A percentile compares a stretch with the other conserved stretches of the same genome.
These are phyloP conservation scores for Coprinopsis marcescibilis DNA, from an alignment of 768 basidiomycete genomes.

Conservation along the genomic window DNA sequence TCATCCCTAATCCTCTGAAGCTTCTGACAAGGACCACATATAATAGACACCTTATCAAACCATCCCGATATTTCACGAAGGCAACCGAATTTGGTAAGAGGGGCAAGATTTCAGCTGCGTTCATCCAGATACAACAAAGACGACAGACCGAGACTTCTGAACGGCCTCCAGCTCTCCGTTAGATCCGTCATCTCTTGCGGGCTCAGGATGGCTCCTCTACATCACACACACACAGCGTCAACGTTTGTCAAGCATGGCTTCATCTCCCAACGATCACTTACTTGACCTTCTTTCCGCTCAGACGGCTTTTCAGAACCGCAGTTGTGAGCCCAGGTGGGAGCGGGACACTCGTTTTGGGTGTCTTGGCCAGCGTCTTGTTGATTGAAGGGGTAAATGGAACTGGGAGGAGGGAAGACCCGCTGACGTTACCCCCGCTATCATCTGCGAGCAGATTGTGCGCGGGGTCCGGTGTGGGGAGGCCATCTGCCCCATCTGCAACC, in stretches of 20 bases:
- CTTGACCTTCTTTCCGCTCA: slow-evolving; percentile 70
- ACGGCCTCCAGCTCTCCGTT: slow-evolving; percentile 75
- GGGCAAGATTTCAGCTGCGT: slow-evolving; percentile 4
- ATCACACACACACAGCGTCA: slow-evolving; percentile 8
- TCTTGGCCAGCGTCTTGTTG: slow-evolving; percentile 44
- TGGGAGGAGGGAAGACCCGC: slow-evolving; percentile 35
- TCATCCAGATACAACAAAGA: slow-evolving; percentile 3
- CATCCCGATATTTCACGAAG: slow-evolving; percentile 10
- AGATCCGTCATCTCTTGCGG: slow-evolving; percentile 78
- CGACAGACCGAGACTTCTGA: slow-evolving; percentile 65
- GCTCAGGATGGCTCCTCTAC: slow-evolving; percentile 66
- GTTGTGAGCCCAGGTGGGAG: slow-evolving; percentile 60
- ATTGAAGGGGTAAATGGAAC: slow-evolving; percentile 66
- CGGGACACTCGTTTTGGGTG: slow-evolving; percentile 21
- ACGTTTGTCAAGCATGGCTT: slow-evolving; percentile 3
- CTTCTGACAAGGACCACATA: slow-evolving; percentile 77
- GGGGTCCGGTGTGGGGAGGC: slow-evolving; percentile 24
- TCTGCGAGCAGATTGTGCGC: slow-evolving; percentile 9
- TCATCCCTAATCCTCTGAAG: slow-evolving; percentile 13
- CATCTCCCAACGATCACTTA: slow-evolving; percentile 28
- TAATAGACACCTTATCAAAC: slow-evolving; percentile 62
- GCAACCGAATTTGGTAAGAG: slow-evolving; percentile 1
- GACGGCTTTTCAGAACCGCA: slow-evolving; percentile 49
- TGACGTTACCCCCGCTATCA: slow-evolving; percentile 27
- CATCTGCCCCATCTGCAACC: too few relatives aligned